These are phyloP conservation scores for Camelina laxa DNA, from an alignment of 345 rosid genomes.

Conservation along the genomic window DNA sequence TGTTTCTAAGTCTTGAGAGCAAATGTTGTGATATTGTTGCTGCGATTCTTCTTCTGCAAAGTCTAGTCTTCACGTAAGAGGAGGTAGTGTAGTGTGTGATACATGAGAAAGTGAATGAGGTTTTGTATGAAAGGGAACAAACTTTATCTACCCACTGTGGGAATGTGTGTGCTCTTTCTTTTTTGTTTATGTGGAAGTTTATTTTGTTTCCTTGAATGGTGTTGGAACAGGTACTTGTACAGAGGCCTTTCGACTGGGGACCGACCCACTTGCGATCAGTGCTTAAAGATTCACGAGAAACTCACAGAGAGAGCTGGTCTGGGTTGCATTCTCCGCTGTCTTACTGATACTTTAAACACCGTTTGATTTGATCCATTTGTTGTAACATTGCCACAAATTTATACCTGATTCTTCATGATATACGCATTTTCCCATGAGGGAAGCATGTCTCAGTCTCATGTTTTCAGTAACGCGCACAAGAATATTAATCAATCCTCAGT, in stretches of 20 bases:
- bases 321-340: slow-evolving; percentile 87
- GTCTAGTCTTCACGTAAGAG: neutral
- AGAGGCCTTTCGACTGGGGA: slow-evolving; percentile 92
- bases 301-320: slow-evolving; percentile 87
- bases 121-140: slow-evolving; percentile 1
- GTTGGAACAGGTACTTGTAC: slow-evolving; percentile 65
- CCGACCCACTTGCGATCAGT: slow-evolving; percentile 92
- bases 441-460: neutral
- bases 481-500: neutral
- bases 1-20: neutral
- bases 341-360: slow-evolving; percentile 75
- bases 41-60: slow-evolving; percentile 1
- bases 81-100: neutral
- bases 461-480: neutral
- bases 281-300: slow-evolving; percentile 85
- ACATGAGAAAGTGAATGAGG: neutral
- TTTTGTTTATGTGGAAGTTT: neutral
- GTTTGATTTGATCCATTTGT: slow-evolving; percentile 67
- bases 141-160: neutral
- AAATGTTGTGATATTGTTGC: neutral
- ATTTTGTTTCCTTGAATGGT: slow-evolving; percentile 9
- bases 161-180: neutral
- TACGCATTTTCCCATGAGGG: slow-evolving; percentile 8
- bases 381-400: slow-evolving; percentile 7
- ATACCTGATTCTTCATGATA: neutral